Percentiles rank a stretch among this genome's conserved stretches.
These are phyloP conservation scores for Zoysia pacifica DNA, from an alignment of 176 grass and related monocot species.

Conservation along the genomic window DNA sequence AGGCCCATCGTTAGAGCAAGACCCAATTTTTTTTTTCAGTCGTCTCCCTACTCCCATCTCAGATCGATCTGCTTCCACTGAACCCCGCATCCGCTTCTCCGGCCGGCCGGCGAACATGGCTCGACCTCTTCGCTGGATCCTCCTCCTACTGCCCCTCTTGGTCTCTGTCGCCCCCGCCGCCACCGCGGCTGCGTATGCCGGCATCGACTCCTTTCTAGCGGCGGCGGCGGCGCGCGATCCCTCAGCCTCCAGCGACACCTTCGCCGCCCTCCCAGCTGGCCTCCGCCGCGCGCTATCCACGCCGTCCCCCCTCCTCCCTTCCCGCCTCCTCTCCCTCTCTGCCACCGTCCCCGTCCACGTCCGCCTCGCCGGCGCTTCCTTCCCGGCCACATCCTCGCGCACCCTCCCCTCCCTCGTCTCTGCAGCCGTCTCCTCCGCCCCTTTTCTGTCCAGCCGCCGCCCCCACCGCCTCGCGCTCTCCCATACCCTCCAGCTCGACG, in stretches of 20 bases:
- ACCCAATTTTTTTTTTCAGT: not conserved
- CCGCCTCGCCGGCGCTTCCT: slow-evolving; percentile 56
- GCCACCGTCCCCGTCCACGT: slow-evolving; percentile 59
- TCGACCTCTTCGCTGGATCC: not conserved
- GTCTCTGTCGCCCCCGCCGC: slow-evolving; percentile 16
- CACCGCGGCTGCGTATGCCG: slow-evolving; percentile 18
- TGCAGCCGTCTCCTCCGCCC: slow-evolving; percentile 51
- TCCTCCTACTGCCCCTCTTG: slow-evolving; percentile 11
- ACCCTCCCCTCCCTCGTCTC: slow-evolving; percentile 48
- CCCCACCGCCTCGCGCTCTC: slow-evolving; percentile 52
- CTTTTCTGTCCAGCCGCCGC: slow-evolving; percentile 46
- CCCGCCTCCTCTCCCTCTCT: slow-evolving; percentile 52
- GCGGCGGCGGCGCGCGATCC: slow-evolving; percentile 46
- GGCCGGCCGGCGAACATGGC: slow-evolving; percentile 17
- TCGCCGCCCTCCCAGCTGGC: slow-evolving; percentile 39
- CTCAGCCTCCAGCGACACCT: slow-evolving; percentile 59
- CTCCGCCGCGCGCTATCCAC: slow-evolving; percentile 47
- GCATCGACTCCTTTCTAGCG: slow-evolving; percentile 65
- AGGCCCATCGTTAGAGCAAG: no score
- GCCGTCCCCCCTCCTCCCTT: slow-evolving; percentile 32
- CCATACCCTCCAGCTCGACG: slow-evolving; percentile 53
- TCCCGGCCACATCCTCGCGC: slow-evolving; percentile 43
- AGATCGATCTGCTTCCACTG: slow-evolving; percentile 39
- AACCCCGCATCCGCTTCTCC: not conserved
- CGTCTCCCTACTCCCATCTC: not conserved